phyloP scores from a whole-genome alignment of 2,329 filamentous ascomycete genomes.

The Mollisia scopiformis region DNA sequence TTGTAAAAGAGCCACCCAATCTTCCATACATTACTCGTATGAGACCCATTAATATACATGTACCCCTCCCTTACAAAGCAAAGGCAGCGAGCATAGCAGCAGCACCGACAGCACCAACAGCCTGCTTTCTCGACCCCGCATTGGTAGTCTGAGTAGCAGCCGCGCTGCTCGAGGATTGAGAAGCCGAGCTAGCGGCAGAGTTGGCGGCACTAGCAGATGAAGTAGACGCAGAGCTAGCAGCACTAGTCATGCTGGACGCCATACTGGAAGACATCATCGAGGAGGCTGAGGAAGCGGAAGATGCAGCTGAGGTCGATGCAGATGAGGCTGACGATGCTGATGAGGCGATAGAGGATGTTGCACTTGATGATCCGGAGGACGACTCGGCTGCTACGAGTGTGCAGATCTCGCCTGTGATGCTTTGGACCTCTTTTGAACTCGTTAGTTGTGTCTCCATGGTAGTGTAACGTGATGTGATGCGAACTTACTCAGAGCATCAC shows the following conservation, averaged over 20 bases:
- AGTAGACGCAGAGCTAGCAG: background rate
- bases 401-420: constrained; percentile 25
- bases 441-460: background rate
- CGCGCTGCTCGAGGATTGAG: constrained; percentile 2
- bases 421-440: constrained; percentile 13
- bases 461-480: background rate
- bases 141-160: background rate
- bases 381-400: constrained; percentile 8
- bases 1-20: background rate
- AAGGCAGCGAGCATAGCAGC: constrained; percentile 27
- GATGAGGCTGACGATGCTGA: background rate
- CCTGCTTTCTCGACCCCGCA: constrained; percentile 10
- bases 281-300: background rate
- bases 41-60: background rate
- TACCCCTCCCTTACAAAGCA: constrained; percentile 19
- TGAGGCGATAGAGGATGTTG: background rate
- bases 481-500: constrained; percentile 30
- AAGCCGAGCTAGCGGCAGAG: constrained; percentile 3
- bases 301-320: background rate
- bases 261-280: background rate
- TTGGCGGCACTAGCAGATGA: constrained; percentile 1
- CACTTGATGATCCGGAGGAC: background rate
- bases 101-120: constrained; percentile 15
- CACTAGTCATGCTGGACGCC: background rate
- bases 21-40: too few species aligned